phyloP scores from a whole-genome alignment of 331 rosid species.

The Pyrus hybrid region DNA sequence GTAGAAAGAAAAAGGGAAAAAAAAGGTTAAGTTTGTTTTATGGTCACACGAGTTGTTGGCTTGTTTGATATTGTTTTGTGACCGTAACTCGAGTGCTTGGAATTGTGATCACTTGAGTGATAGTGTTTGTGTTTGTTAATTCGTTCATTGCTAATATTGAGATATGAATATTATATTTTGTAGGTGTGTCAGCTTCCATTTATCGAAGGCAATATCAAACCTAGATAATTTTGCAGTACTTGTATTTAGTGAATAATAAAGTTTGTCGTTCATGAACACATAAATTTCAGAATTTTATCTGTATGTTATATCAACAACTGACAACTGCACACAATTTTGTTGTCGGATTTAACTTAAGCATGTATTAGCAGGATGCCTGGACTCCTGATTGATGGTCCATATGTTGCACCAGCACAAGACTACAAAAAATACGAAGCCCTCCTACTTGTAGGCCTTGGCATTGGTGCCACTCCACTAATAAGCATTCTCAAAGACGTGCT shows the following conservation, averaged over 20 bases:
- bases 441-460: conserved; percentile 84
- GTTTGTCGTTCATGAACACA: too few relatives aligned
- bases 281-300: too few relatives aligned
- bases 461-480: conserved; percentile 79
- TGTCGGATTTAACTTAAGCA: neutral
- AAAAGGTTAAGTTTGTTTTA: too few relatives aligned
- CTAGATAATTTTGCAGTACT: conserved; percentile 20
- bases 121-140: too few relatives aligned
- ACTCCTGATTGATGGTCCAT: conserved; percentile 69
- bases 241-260: neutral
- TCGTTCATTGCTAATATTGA: too few relatives aligned
- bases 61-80: too few relatives aligned
- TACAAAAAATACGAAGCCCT: conserved; percentile 73
- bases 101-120: too few relatives aligned
- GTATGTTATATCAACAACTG: too few relatives aligned
- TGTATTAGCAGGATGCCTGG: conserved; percentile 58
- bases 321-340: neutral
- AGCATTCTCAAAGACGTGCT: conserved; percentile 80
- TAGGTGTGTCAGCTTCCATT: conserved; percentile 79
- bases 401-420: conserved; percentile 94
- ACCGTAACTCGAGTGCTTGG: too few relatives aligned
- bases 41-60: too few relatives aligned
- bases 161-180: neutral
- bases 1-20: too few relatives aligned
- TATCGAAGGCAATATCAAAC: conserved; percentile 32